Evolutionary conservation across 2,329 filamentous ascomycete species (phyloP), one percentile per base, ranked within the genome.

Genomic region (Neofusicoccum kwambonambiense): DNA sequence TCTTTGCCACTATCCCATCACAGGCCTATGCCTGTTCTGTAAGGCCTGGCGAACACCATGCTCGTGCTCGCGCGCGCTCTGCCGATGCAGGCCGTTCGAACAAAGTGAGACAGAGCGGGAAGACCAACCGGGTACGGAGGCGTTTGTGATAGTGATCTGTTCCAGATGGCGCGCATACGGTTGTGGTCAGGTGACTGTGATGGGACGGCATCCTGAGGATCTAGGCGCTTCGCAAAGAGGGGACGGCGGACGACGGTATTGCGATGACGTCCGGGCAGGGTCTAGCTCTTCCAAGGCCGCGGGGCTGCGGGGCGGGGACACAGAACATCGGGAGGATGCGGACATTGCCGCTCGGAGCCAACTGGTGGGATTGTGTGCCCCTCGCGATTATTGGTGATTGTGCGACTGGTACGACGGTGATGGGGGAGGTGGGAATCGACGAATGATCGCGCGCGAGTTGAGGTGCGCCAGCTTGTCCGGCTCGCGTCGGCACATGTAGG

Each of bases 101-200:
- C 47, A 50, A 50, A 13, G 47, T 50, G 47, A 50, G 22, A 50
- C 47, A 50, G 27, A 27, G 47, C 47, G 47, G 47, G 22, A 35
- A 51, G 27, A 13, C 13, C 27, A 4, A 8, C 13, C 47, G 15
- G 27, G n/a, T 51, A 34, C 8, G 13, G 47, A 22, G 13, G 6
- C 27, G 27, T 27, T 51, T n/a, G 52, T 57, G 52, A 57, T 57
- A 57, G 52, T 57, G 52, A 57, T 57, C 52, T n/a, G 52, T 17
- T 44, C 17, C 37, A 57, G 52, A 57, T 57, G 52, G 22, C 52
- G 37, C 52, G 52, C 52, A 57, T 42, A 34, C 19, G 39, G 15
- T 3, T 31, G 6, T 19, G 52, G 52, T 57, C 52, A 57, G 52
- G 52, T 57, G 52, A 57, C 41, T 57, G 52, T 34, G 12, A 50